A percentile compares a stretch with the other conserved stretches of the same genome.
These are phyloP conservation scores for Gliomastix tumulicola DNA, from an alignment of 2,329 filamentous ascomycete species.

Conservation along the genomic window DNA sequence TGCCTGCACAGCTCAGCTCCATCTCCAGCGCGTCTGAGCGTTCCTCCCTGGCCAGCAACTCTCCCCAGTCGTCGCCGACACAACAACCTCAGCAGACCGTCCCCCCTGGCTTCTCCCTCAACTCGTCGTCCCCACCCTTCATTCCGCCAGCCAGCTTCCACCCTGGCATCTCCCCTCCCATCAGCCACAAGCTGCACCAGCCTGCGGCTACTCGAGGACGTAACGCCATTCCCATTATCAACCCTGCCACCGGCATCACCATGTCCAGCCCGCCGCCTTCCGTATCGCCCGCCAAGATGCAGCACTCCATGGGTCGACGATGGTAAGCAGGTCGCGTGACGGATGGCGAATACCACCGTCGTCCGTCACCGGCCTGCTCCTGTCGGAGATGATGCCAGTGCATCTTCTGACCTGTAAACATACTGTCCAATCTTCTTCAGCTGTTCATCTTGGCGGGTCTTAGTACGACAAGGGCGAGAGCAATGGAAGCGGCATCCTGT, in stretches of 20 bases:
- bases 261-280: conserved; percentile 83
- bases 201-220: conserved; percentile 81
- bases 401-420: conserved; percentile 23
- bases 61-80: conserved; percentile 83
- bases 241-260: conserved; percentile 82
- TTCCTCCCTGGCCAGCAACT: conserved; percentile 90
- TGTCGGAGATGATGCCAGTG: conserved; percentile 17
- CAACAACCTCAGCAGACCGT: conserved; percentile 79
- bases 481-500: conserved; percentile 19
- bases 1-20: conserved; percentile 67
- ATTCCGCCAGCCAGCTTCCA: conserved; percentile 56
- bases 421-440: conserved; percentile 24
- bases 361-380: conserved; percentile 25
- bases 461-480: conserved; percentile 24
- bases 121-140: conserved; percentile 59
- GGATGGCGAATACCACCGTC: no score
- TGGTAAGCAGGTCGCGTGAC: conserved; percentile 37
- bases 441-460: conserved; percentile 45
- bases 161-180: conserved; percentile 45
- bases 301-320: conserved; percentile 43
- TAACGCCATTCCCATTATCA: conserved; percentile 96
- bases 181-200: conserved; percentile 77
- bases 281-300: conserved; percentile 56
- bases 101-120: conserved; percentile 69
- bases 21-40: conserved; percentile 92